Evolutionary conservation across 495 filamentous ascomycete species (phyloP), one percentile per base, ranked within the genome.

Genomic region (Aspergillus nidulans): DNA sequence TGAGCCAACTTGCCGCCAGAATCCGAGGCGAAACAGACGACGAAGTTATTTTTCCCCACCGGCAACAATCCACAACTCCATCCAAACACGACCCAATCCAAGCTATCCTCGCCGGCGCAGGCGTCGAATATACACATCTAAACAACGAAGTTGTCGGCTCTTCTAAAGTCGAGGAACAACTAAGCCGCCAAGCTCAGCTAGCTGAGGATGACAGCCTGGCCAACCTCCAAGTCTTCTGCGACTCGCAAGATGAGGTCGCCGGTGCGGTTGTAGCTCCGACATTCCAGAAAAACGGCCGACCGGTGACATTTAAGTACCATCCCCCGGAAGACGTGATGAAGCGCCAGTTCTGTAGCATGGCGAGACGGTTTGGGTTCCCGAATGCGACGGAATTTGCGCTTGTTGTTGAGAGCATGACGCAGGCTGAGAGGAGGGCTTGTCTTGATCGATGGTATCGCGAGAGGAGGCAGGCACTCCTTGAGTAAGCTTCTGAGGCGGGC

Each of bases 111-210:
- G 83, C 91, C 7, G 78, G 83, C 25, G 92, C 90, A 2, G 94
- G 95, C 6, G 92, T 98, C 13, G 85, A 94, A 67, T 98, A 98
- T 68, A 95, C 90, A 9, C 94, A 98, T 63, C 87, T 96, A 56
- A 98, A 98, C 65, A 91, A 88, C 38, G 94, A 98, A 71, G 92
- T 98, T 16, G 86, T 98, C 44, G 94, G 94, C 30, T 88, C 89
- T 0, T 92, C 87, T 8, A 87, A 85, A 50, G 79, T 96, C 19
- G 94, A 98, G 72, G 85, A 86, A 53, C 80, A 81, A 40, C 80
- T 97, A 19, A 89, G 86, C 49, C 81, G 84, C 12, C 83, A 83
- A 28, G 95, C 94, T 3, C 79, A 88, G 59, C 80, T 87, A 53
- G 78, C 80, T 0, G 79, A 78, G 4, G 79, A 80, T 26, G 80